Conservation (phyloP, 345 rosid genomes). For the Eucalyptus melliodora region DNA sequence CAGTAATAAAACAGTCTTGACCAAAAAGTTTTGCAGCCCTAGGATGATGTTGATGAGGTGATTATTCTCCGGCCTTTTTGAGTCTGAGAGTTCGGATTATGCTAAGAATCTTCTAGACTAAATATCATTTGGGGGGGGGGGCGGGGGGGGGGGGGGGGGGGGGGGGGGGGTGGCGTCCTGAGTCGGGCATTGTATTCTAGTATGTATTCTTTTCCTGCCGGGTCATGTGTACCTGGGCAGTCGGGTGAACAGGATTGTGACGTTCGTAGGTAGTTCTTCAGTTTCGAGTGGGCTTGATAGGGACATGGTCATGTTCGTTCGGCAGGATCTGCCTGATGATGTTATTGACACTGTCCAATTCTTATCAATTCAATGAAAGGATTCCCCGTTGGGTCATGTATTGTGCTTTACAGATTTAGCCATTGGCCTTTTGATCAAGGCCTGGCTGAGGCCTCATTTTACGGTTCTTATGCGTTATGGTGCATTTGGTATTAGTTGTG, state of each 20-base stretch:
- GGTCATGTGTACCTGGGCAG: not conserved
- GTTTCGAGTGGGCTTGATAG: not conserved
- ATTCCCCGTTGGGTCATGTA: not conserved
- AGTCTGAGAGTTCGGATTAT: not conserved
- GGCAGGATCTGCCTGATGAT: not conserved
- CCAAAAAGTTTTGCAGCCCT: not conserved
- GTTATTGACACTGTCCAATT: not conserved
- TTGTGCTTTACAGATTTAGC: not conserved
- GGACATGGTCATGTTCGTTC: not conserved
- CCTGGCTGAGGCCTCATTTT: not conserved
- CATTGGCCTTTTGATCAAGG: not conserved
- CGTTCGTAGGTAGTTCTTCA: not conserved
- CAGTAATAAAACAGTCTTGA: not conserved
- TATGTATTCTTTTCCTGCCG: not conserved
- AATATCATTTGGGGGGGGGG: not conserved
- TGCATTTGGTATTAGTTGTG: not conserved
- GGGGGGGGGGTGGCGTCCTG: not conserved
- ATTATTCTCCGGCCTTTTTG: not conserved
- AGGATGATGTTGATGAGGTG: not conserved
- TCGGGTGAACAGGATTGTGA: not conserved
- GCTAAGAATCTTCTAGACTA: not conserved
- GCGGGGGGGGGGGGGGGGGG: fast-evolving
- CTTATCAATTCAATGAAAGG: not conserved
- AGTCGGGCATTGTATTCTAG: not conserved
- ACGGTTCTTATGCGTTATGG: not conserved